Base-by-base conservation (phyloP, 495 filamentous ascomycete genomes). In the Aspergillus cavernicola region DNA sequence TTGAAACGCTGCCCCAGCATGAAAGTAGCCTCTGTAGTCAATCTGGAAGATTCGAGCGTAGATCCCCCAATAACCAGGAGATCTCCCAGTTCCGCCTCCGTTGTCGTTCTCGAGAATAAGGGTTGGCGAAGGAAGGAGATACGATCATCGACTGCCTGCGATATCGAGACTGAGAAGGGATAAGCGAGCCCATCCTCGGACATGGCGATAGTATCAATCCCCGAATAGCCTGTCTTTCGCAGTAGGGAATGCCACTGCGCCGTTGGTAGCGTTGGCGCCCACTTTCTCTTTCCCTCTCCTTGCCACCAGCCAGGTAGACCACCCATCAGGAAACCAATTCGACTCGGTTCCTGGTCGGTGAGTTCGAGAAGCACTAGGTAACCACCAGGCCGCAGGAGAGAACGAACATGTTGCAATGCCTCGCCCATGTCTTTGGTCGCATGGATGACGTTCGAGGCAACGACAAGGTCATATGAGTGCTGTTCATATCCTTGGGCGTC, bases 101-200 rank as follows among this genome's bases (percentile, higher is more conserved):
- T n/a, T 0, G 23, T 18, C 0, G 31, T 20, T 11, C 26, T 15
- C 6, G 35, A n/a, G 35, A 23, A 38, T 15, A 56, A 48, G 16
- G 55, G 58, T 7, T 63, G 10, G 9, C 60, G 42, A 1, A 72
- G 15, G 15, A 57, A 28, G 12, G 55, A 52, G 8, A 69, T 18
- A 54, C 54, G 18, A 10, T 66, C 55, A 45, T 75, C 64, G 0
- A 70, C 55, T 0, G 73, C 72, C 50, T 74, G 72, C 5, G 63
- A 47, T 5, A 59, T 39, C 1, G 71, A 53, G 31, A 75, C 55
- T 0, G 66, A 57, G 1, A 66, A 65, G 1, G 44, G 32, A 57
- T 11, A 69, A 56, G 6, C 24, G 9, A 28, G 24, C 9, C 24
- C 24, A 9, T 28, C 24, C 24, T 28, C 4, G 24, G 24, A 28